A percentile compares a stretch with the other conserved stretches of the same genome.
Evolutionary conservation across 2,329 filamentous ascomycete genomes (phyloP).

Genomic region (Fusarium sp.): DNA sequence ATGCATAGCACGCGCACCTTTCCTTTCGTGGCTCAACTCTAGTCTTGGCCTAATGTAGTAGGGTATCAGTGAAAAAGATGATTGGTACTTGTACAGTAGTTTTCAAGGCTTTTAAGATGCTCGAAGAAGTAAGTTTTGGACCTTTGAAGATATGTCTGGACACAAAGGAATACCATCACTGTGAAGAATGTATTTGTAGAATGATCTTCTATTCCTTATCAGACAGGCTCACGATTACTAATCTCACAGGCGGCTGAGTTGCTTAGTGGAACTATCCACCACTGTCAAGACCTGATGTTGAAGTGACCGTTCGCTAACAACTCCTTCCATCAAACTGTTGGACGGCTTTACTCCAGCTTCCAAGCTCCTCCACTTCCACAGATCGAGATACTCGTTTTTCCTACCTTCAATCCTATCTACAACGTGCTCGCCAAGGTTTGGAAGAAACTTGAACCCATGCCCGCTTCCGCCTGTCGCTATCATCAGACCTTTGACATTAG

Average conservation of each 20-base stretch:
- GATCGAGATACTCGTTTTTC: background rate
- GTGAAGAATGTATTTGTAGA: no score
- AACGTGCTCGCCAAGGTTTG: conserved; percentile 69
- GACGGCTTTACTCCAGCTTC: background rate
- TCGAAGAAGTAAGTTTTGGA: no score
- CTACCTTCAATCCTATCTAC: conserved; percentile 56
- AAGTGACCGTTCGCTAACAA: background rate
- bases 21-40: no score
- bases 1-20: no score
- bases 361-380: background rate
- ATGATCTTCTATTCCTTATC: no score
- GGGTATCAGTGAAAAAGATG: no score
- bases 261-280: background rate
- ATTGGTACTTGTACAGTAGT: no score
- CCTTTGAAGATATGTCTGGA: no score
- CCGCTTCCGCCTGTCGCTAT: conserved; percentile 74
- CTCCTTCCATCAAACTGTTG: conserved; percentile 1
- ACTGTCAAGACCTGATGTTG: background rate
- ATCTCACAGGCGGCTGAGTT: background rate
- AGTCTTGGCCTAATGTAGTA: no score
- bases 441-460: conserved; percentile 74
- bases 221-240: no score
- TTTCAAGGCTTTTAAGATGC: no score
- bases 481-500: conserved; percentile 71
- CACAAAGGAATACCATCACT: no score